Evolutionary conservation across 75 land plant species (phyloP), one percentile per base, ranked within the genome.

Genomic region (Gnetum montanum): DNA sequence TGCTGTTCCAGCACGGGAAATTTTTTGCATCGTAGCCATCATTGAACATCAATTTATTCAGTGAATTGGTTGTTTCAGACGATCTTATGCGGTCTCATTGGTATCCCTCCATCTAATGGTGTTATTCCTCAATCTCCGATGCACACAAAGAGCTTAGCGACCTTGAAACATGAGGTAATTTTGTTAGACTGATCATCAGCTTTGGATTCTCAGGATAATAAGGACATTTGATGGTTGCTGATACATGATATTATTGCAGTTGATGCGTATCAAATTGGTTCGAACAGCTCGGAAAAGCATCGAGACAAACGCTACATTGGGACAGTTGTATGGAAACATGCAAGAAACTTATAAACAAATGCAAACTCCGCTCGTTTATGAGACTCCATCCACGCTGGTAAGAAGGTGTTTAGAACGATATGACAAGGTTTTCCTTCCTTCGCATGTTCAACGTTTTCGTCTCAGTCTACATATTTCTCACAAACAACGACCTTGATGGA

Each of bases 341-440:
- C 97, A 91, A 68, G 85, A 84, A 56, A 76, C 80, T 6, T 91
- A 84, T 59, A 70, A 66, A 10, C 85, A 85, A 46, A 82, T 82
- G 82, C 90, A 89, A 71, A 81, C 85, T 7, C 95, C 95, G 20
- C 61, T 89, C 28, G 64, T 79, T 7, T 76, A 84, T 31, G 82
- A 82, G 44, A 58, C 61, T 51, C 59, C 70, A 13, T 54, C 82
- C 26, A 36, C 53, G 16, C 58, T 53, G 31, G 86, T 82, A 73
- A 43, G 49, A 24, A 31, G 36, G 43, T 41, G 43, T 41, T 31
- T 31, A 11, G 18, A 16, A 31, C 33, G 19, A 8, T 52, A 19
- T 31, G n/a, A n/a, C n/a, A 31, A 52, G 8, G 10, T 52, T 31
- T 51, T n/a, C 3, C 25, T 13, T 31, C 31, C 25, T 15, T 29